phyloP scores from a whole-genome alignment of 202 grass and related monocot genomes.

The Bolboschoenoplectus hybrid region DNA sequence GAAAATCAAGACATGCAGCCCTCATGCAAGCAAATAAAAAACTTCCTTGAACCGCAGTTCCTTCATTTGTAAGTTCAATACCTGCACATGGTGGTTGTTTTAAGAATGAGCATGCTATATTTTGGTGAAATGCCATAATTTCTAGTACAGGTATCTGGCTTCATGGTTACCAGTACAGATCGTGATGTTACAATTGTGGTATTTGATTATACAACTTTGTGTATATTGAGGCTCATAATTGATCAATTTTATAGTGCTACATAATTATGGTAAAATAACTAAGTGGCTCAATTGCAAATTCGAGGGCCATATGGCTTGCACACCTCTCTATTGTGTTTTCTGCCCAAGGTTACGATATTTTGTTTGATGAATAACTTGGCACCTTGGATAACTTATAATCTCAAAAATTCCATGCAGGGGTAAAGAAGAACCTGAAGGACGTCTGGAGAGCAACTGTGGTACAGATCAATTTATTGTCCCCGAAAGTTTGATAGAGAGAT shows the following conservation, averaged over 20 bases:
- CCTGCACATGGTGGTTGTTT: constrained; percentile 32
- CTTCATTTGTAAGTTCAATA: constrained; percentile 40
- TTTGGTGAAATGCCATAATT: constrained; percentile 35
- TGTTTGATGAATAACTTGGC: neutral
- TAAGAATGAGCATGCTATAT: constrained; percentile 25
- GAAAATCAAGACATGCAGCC: constrained; percentile 46
- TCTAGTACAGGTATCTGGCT: neutral
- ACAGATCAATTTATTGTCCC: constrained; percentile 62
- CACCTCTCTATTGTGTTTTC: neutral
- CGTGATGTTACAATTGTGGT: neutral
- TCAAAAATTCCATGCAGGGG: constrained; percentile 31
- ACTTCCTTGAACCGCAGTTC: constrained; percentile 55
- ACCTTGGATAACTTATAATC: constrained; percentile 10
- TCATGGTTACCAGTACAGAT: neutral
- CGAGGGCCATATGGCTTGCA: neutral
- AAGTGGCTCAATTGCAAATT: neutral
- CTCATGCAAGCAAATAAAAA: constrained; percentile 60
- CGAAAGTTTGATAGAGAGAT: constrained; percentile 82
- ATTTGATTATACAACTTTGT: neutral
- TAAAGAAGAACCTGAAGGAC: constrained; percentile 54
- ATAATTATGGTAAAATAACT: neutral
- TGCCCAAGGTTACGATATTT: neutral
- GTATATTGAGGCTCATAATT: neutral
- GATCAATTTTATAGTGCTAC: neutral
- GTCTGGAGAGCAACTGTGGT: constrained; percentile 14